Evolutionary conservation across 2,329 filamentous ascomycete species (phyloP), one percentile per base, ranked within the genome.

Genomic region (Ophiostoma fasciatum): DNA sequence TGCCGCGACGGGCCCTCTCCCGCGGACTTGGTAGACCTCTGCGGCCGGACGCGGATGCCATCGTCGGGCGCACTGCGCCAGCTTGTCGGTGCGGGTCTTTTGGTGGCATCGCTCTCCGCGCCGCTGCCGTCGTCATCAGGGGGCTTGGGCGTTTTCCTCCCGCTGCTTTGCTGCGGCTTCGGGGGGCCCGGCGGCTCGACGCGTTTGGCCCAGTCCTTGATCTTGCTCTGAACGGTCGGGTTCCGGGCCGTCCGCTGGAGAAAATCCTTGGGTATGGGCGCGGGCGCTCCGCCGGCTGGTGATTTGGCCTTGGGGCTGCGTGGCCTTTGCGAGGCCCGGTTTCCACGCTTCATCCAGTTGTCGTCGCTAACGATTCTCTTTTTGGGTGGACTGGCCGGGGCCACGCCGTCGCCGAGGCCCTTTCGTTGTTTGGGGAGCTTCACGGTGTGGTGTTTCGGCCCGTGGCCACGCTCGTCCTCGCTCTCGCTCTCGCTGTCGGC

Each of bases 341-440:
- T 70, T 54, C 58, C 55, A 41, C 49, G 48, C 50, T 74, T 77
- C 58, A 74, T 74, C 82, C 88, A 96, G 58, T 94, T 82, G 37
- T 82, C 80, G 59, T 96, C 88, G 53, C 87, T 94, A 42, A 94
- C 74, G 36, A 96, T 83, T 44, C 87, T 74, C 65, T 93, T 94
- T 59, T 83, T 85, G 13, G 88, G 88, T 31, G 82, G 73, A 33
- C 64, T 56, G 35, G 74, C 51, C 58, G 65, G 47, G 62, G 11
- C 14, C 4, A 10, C 4, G 41, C 54, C 21, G 7, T 20, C 55
- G 49, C 28, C 51, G 44, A 35, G 51, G 42, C 33, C 57, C 54
- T 22, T 37, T 20, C 23, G 41, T 36, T 17, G 15, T 12, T 38
- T 40, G 2, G 40, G 35, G n/a, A 30, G 17, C 10, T 36, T 33